Base-by-base conservation (phyloP, 2,329 filamentous ascomycete species). In the Penicillium fuscoglaucum region DNA sequence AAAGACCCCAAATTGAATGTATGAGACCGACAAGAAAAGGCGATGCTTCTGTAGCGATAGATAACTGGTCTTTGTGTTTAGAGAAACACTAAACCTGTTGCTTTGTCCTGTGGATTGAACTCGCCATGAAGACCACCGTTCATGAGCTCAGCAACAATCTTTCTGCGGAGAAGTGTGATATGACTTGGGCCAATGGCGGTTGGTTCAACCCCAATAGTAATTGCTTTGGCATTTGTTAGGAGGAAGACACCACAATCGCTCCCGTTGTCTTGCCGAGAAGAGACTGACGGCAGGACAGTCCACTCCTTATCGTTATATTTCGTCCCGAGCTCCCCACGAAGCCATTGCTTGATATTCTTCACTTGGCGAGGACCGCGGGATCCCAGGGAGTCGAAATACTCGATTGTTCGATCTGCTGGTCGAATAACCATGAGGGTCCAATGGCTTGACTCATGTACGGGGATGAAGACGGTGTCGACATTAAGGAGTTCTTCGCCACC, bases 171-270 rank as follows among this genome's bases (percentile, higher is more conserved):
- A 19, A 73, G 58, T 10, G 66, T 63, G 39, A 79, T 80, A 55
- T 80, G 72, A 6, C 53, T 55, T 6, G 78, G 70, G 13, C 72
- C 70, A 61, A 79, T 80, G 3, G 70, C 72, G 53, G 75, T 72
- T 3, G 77, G 77, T 50, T 79, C 77, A 29, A 80, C 66, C 17
- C 75, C 75, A 29, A 80, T 65, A 51, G 77, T 74, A 51, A 81
- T 72, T 56, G 79, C 75, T 61, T 81, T 80, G 49, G 80, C 80
- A 5, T 76, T 80, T 10, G 79, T 79, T 21, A 80, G 69, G 21
- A 79, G 71, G 61, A 82, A 82, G 3, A 81, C 79, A n/a, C 80
- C 80, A 57, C 80, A 82, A 58, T 82, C 80, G 53, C 74, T 76
- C 29, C 74, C 74, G 59, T 82, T 82, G 57, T 76, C 64, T 60